Base-by-base conservation (phyloP, 1,284 basidiomycete genomes). In the Pseudomicrostroma phylloplanum region DNA sequence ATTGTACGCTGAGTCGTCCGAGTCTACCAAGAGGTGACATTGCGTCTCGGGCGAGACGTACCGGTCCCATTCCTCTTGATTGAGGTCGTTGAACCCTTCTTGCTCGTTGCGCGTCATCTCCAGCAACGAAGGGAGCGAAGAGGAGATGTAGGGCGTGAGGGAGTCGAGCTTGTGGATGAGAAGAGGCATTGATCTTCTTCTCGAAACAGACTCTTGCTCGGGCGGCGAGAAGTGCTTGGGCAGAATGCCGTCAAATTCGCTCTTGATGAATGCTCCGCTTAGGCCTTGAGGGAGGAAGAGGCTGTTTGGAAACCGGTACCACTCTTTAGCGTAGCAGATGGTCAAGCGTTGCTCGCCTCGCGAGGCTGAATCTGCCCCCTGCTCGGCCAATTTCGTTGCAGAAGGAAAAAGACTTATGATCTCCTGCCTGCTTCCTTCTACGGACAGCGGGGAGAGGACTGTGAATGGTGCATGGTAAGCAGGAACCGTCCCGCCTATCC, bases 401-500 rank as follows among this genome's bases (percentile, higher is more conserved):
- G 6, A 53, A 9, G 30, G 30, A 9, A 36, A 36, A 9, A 36
- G 30, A 9, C 30, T 36, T 36, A 9, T 36, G 9, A 36, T 36
- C 30, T 36, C 30, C 1, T 4, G 58, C 41, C 1, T 63, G 63
- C 1, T 80, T 72, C 15, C 96, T 82, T 7, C 85, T 84, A 11
- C 91, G 91, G 15, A 97, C 67, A 97, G 86, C 64, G 85, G 83
- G 80, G 85, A 85, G 36, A 85, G 83, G 53, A 92, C 79, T 65
- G 87, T 85, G 74, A 96, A 83, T 0, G 96, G 92, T 0, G 92
- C 88, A 71, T 92, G 91, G 80, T 96, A 98, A 79, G 96, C 94
- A 67, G 87, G 81, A 82, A 87, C 87, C 49, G 91, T 84, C 0
- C 91, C 92, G 57, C 89, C 79, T 61, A 89, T 87, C 49, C 92